Conservation (phyloP, 352 stramenopile species). For the Phytophthora cryptogea region DNA sequence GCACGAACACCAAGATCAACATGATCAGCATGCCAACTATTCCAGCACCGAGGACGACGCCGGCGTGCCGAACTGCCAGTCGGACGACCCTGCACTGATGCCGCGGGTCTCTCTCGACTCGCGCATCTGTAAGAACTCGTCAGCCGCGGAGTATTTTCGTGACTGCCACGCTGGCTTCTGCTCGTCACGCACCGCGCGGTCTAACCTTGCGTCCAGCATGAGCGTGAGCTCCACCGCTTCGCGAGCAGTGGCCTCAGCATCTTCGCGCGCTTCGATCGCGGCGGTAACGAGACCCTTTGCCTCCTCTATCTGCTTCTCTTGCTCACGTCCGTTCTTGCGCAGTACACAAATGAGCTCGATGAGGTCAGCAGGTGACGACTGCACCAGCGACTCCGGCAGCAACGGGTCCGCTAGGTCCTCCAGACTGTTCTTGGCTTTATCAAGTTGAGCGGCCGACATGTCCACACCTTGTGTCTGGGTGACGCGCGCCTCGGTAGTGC, state of each 20-base stretch:
- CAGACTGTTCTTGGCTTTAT: constrained; percentile 38
- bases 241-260: constrained; percentile 68
- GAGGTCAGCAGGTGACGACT: constrained; percentile 58
- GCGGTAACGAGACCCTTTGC: constrained; percentile 74
- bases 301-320: constrained; percentile 76
- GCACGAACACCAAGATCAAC: constrained; percentile 20
- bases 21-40: constrained; percentile 10
- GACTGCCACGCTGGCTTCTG: constrained; percentile 26
- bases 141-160: constrained; percentile 25
- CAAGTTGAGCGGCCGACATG: constrained; percentile 25
- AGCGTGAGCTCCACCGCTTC: constrained; percentile 77
- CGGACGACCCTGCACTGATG: constrained; percentile 22
- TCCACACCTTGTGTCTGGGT: constrained; percentile 22
- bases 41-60: constrained; percentile 28
- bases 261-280: constrained; percentile 79
- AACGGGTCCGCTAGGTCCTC: constrained; percentile 54
- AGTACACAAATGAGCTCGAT: constrained; percentile 75
- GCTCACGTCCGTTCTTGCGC: constrained; percentile 68
- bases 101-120: constrained; percentile 19
- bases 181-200: constrained; percentile 58
- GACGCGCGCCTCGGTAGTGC: constrained; percentile 55
- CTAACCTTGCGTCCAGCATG: constrained; percentile 73
- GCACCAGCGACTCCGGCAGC: constrained; percentile 55
- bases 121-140: constrained; percentile 23
- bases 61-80: constrained; percentile 33